These are phyloP conservation scores for Pseudopyrenochaeta lycopersici DNA, from an alignment of 2,329 filamentous ascomycete species.

Conservation along the genomic window DNA sequence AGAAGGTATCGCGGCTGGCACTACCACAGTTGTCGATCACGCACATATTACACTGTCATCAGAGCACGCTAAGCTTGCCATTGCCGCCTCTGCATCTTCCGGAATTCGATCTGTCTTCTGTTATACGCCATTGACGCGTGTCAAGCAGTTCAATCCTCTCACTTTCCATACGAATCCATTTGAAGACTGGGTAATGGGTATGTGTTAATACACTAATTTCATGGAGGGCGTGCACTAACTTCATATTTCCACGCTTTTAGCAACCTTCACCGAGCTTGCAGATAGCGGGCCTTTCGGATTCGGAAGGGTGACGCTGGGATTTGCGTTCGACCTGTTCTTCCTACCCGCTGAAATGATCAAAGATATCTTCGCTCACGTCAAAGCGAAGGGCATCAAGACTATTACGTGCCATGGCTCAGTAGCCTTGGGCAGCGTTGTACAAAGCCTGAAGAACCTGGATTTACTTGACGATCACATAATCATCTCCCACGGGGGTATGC, in stretches of 20 bases:
- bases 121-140: slow-evolving; percentile 43
- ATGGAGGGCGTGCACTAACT: too few species aligned
- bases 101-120: slow-evolving; percentile 59
- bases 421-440: slow-evolving; percentile 19
- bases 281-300: slow-evolving; percentile 27
- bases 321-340: slow-evolving; percentile 56
- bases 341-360: slow-evolving; percentile 50
- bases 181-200: slow-evolving; percentile 54
- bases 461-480: slow-evolving; percentile 55
- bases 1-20: slow-evolving; percentile 63
- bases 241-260: too few species aligned
- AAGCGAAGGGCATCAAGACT: slow-evolving; percentile 48
- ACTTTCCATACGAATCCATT: slow-evolving; percentile 55
- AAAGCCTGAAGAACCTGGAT: slow-evolving; percentile 42
- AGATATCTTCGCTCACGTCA: slow-evolving; percentile 49
- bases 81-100: slow-evolving; percentile 54
- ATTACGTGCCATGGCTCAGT: slow-evolving; percentile 54
- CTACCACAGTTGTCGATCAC: slow-evolving; percentile 64
- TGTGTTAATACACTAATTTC: too few species aligned
- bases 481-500: slow-evolving; percentile 52
- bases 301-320: slow-evolving; percentile 53
- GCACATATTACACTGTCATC: slow-evolving; percentile 58
- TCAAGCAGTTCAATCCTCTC: slow-evolving; percentile 58
- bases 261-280: slow-evolving; percentile 47
- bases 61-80: slow-evolving; percentile 35